Evolutionary conservation across 495 filamentous ascomycete genomes (phyloP).

Genomic region (Clohesyomyces aquaticus): DNA sequence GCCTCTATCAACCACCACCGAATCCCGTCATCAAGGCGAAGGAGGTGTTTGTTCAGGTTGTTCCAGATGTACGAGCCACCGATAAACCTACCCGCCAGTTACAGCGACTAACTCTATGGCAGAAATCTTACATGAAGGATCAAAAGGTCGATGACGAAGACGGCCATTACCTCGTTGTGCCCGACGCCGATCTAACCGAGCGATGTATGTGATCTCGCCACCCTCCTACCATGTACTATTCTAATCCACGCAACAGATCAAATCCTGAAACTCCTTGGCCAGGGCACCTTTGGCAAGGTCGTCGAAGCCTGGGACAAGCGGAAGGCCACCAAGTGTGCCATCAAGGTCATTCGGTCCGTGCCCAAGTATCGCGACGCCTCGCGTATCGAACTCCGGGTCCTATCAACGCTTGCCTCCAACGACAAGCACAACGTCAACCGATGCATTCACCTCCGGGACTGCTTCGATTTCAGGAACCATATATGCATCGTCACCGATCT

Average conservation of each 20-base stretch:
- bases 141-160: slow-evolving; percentile 90
- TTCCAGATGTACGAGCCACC: slow-evolving; percentile 74
- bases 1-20: slow-evolving; percentile 80
- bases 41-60: slow-evolving; percentile 81
- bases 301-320: slow-evolving; percentile 85
- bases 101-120: slow-evolving; percentile 5
- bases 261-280: slow-evolving; percentile 84
- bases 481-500: slow-evolving; percentile 99
- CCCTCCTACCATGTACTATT: neutral
- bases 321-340: slow-evolving; percentile 76
- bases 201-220: slow-evolving; percentile 70
- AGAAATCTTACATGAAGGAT: slow-evolving; percentile 53
- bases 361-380: slow-evolving; percentile 97
- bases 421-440: slow-evolving; percentile 91
- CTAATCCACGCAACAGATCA: slow-evolving; percentile 61
- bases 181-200: slow-evolving; percentile 79
- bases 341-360: slow-evolving; percentile 97
- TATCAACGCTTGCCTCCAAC: slow-evolving; percentile 87
- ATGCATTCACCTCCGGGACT: slow-evolving; percentile 95
- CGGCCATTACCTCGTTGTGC: slow-evolving; percentile 90
- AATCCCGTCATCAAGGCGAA: slow-evolving; percentile 87
- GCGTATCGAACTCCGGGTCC: slow-evolving; percentile 90
- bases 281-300: slow-evolving; percentile 98
- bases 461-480: slow-evolving; percentile 96
- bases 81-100: slow-evolving; percentile 13